Evolutionary conservation across 495 filamentous ascomycete species (phyloP), one percentile per base, ranked within the genome.

Genomic region (Penicillium canariense): DNA sequence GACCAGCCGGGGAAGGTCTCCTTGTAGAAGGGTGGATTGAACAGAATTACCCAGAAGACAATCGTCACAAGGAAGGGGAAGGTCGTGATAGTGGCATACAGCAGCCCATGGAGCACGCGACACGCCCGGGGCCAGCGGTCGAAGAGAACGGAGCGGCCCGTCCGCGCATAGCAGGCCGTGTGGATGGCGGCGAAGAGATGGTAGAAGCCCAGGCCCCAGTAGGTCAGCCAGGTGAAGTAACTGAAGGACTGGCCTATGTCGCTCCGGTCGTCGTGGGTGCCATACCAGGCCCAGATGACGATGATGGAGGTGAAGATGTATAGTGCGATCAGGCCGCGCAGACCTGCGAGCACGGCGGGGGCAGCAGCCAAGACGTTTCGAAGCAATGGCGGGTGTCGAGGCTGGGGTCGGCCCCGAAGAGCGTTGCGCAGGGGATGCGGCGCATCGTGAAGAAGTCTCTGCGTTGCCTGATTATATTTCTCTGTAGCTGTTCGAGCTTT

Each of bases 151-250:
- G 69, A 68, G 39, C 78, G 76, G 3, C 82, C 82, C 11, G 68
- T 74, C 22, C 73, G 69, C 18, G 80, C 80, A 71, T 91, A 92
- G 43, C 71, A 74, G 45, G 83, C 73, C 0, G 86, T 89, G 72
- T 95, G 90, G 18, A 82, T 42, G 4, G 82, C 72, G 0, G 83
- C 71, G 51, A 84, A 70, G 15, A 82, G 72, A 67, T 85, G 86
- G 75, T 94, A 95, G 73, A 92, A 93, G 17, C 77, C 85, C 18
- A 91, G 60, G 0, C 88, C 87, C 87, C 88, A 93, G 75, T 87
- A 92, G 4, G 85, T 87, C 45, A 88, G 68, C 64, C 81, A 79
- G 36, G 90, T 95, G 76, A 95, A 95, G 79, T 81, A 95, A 58
- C 82, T 86, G 77, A 93, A 94, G 44, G 72, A 72, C 36, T 73